phyloP scores from a whole-genome alignment of 2,329 filamentous ascomycete genomes.

The Eurotiales sp. region DNA sequence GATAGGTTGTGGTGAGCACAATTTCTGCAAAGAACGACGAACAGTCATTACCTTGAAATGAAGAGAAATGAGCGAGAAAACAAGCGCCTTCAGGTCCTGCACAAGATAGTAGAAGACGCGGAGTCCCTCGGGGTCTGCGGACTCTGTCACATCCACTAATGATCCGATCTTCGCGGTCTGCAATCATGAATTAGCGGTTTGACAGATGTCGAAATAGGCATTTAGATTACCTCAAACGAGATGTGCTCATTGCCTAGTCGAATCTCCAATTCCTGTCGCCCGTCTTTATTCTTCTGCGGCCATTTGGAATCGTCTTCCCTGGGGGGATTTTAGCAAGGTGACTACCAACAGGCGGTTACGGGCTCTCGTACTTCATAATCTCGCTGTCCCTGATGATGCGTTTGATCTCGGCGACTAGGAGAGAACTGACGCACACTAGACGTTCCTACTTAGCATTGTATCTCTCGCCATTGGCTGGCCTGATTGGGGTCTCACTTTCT shows the following conservation, averaged over 20 bases:
- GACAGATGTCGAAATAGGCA: neutral
- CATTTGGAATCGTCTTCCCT: constrained; percentile 98
- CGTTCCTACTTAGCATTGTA: neutral
- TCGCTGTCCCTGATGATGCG: constrained; percentile 96
- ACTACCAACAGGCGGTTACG: constrained; percentile 19
- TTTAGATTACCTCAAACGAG: constrained; percentile 74
- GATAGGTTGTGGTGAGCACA: constrained; percentile 4
- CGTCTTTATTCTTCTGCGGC: constrained; percentile 99
- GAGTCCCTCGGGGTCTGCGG: constrained; percentile 89
- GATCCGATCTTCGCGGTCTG: constrained; percentile 98
- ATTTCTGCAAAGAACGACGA: no score
- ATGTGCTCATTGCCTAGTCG: constrained; percentile 92
- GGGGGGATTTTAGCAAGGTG: constrained; percentile 17
- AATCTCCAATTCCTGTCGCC: constrained; percentile 93
- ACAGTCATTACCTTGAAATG: constrained; percentile 93
- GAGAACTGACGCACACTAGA: constrained; percentile 89
- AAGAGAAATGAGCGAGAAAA: constrained; percentile 92
- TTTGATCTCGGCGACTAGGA: constrained; percentile 91
- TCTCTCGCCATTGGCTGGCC: neutral
- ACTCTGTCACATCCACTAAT: constrained; percentile 92
- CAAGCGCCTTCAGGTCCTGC: constrained; percentile 91
- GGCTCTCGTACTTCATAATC: constrained; percentile 80
- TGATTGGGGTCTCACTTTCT: constrained; percentile 71
- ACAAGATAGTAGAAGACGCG: constrained; percentile 98
- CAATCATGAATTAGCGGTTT: neutral